phyloP scores from a whole-genome alignment of 306 rosid species.

The Spatholobus suberectus region DNA sequence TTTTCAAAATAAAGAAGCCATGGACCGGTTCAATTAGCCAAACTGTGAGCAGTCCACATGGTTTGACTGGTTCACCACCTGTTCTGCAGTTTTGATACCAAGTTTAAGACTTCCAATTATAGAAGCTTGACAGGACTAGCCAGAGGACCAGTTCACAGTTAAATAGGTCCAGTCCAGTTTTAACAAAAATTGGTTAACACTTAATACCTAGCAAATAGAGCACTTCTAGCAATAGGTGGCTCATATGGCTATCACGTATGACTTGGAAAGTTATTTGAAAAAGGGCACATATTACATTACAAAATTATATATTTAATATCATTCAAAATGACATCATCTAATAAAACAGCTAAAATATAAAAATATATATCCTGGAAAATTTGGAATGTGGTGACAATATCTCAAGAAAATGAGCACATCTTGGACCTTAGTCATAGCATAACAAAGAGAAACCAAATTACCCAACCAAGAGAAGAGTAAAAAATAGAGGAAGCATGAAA shows the following conservation, averaged over 20 bases:
- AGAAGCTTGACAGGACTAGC: neutral
- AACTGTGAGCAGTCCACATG: neutral
- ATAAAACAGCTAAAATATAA: neutral
- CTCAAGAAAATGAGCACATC: neutral
- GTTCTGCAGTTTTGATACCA: neutral
- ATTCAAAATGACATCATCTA: neutral
- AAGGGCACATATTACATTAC: neutral
- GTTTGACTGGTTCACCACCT: neutral
- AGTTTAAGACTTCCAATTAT: neutral
- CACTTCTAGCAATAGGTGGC: neutral
- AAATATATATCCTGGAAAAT: neutral
- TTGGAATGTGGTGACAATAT: neutral
- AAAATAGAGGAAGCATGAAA: neutral
- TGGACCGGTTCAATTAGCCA: neutral
- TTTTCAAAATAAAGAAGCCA: neutral
- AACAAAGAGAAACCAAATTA: neutral
- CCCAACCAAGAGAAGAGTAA: neutral
- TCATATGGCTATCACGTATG: neutral
- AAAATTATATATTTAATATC: slow-evolving; percentile 1
- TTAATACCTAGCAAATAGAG: neutral
- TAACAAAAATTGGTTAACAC: neutral
- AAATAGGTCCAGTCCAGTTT: neutral
- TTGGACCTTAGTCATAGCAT: neutral
- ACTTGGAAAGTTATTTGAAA: neutral
- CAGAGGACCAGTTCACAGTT: neutral